These are phyloP conservation scores for Pseudevernia furfuracea DNA, from an alignment of 495 filamentous ascomycete genomes.

Conservation along the genomic window DNA sequence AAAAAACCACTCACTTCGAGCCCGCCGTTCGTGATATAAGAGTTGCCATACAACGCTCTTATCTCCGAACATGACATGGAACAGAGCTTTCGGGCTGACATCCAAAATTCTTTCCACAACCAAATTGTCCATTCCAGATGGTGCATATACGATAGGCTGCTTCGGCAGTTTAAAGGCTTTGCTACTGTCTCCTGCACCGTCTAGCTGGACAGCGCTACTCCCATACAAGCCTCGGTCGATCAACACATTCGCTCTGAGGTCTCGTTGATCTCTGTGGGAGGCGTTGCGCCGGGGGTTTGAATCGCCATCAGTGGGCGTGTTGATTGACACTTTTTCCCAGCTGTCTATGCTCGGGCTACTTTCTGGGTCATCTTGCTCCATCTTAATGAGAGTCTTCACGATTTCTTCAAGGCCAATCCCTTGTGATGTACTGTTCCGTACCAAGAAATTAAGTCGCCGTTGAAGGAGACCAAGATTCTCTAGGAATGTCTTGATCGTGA, in stretches of 20 bases:
- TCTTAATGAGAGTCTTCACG: slow-evolving; percentile 55
- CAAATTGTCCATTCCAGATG: slow-evolving; percentile 65
- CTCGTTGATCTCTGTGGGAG: slow-evolving; percentile 36
- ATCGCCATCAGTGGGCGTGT: slow-evolving; percentile 52
- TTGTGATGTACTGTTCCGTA: slow-evolving; percentile 64
- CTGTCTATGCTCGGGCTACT: slow-evolving; percentile 73
- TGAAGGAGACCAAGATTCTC: slow-evolving; percentile 80
- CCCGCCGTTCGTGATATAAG: slow-evolving; percentile 77
- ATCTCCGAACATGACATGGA: slow-evolving; percentile 93
- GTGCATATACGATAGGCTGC: slow-evolving; percentile 74
- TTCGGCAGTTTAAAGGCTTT: slow-evolving; percentile 75
- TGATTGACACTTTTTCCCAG: slow-evolving; percentile 78
- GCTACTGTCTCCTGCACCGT: slow-evolving; percentile 45
- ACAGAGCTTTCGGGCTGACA: slow-evolving; percentile 83
- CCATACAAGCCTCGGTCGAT: slow-evolving; percentile 55
- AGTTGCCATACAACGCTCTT: slow-evolving; percentile 90
- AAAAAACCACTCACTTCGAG: slow-evolving; percentile 43
- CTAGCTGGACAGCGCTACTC: slow-evolving; percentile 34
- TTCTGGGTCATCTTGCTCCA: slow-evolving; percentile 57
- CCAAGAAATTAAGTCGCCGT: slow-evolving; percentile 71
- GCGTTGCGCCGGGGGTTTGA: slow-evolving; percentile 18
- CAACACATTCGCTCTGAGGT: slow-evolving; percentile 53
- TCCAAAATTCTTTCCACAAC: slow-evolving; percentile 71
- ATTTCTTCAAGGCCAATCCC: slow-evolving; percentile 55
- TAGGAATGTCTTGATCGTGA: slow-evolving; percentile 86